Conservation (phyloP, 805 yeast genomes). For the Lachancea waltii region DNA sequence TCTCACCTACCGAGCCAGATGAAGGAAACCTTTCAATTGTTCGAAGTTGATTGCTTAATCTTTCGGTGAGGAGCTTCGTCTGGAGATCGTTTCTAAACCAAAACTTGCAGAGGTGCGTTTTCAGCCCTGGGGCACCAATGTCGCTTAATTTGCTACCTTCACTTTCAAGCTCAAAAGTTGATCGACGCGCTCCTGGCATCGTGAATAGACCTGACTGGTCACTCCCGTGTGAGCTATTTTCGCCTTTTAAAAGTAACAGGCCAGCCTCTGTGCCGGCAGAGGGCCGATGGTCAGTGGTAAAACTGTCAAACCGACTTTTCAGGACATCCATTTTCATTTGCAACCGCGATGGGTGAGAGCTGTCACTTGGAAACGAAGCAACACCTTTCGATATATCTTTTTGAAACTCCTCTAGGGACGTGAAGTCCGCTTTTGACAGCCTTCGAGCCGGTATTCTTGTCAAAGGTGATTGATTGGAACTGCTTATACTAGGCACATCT, state of each 20-base stretch:
- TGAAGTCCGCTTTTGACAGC: slow-evolving; percentile 7
- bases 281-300: slow-evolving; percentile 1
- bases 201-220: neutral
- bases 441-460: slow-evolving; percentile 6
- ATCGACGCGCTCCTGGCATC: neutral
- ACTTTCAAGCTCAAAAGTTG: neutral
- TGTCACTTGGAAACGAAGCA: neutral
- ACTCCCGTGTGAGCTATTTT: slow-evolving; percentile 3
- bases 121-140: too few species aligned
- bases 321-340: slow-evolving; percentile 11
- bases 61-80: slow-evolving; percentile 14
- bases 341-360: slow-evolving; percentile 7
- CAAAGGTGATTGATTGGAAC: slow-evolving; percentile 18
- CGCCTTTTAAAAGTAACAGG: neutral
- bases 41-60: slow-evolving; percentile 13
- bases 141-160: neutral
- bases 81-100: slow-evolving; percentile 14
- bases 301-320: slow-evolving; percentile 10
- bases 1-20: slow-evolving; percentile 7
- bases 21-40: slow-evolving; percentile 12
- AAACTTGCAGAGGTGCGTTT: too few species aligned
- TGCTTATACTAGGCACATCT: slow-evolving; percentile 9
- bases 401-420: slow-evolving; percentile 8
- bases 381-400: slow-evolving; percentile 2
- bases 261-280: neutral